Evolutionary conservation across 495 filamentous ascomycete species (phyloP), one percentile per base, ranked within the genome.

Genomic region (Penicillium fimorum): DNA sequence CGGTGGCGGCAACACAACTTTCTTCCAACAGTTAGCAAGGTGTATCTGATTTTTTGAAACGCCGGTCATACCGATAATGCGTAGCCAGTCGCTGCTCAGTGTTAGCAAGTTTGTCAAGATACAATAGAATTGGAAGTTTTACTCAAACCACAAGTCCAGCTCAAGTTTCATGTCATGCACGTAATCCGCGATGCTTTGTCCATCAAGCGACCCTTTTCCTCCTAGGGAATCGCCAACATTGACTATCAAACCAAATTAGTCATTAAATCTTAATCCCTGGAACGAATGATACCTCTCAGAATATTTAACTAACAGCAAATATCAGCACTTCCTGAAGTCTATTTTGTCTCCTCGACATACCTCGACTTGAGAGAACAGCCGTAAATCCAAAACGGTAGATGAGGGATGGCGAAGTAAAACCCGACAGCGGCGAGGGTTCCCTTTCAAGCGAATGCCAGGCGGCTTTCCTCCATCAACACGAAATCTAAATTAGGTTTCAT

Each of bases 341-440:
- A 12, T 15, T 45, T 24, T 3, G 15, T 22, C 12, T 22, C 27
- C 12, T 13, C 3, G 11, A 47, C 55, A 50, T 60, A 82, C 74
- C 70, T 82, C 79, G 18, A 82, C 76, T 52, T 82, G 79, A 44
- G 79, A 76, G 30, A 79, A 72, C 5, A 82, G 46, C 25, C 79
- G 72, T n/a, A 82, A 60, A 63, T 82, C 79, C 29, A 80, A 58
- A 3, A 73, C 53, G 1, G 75, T 79, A 0, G 73, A 70, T 1
- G 69, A 67, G 0, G 73, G 68, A 59, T 80, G 76, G 17, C 65
- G 62, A 9, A 79, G 66, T 38, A 82, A 53, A 44, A 75, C 69
- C 29, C 79, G 65, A 50, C 76, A 76, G 44, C 75, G 62, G 40
- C 74, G 72, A 30, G 75, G 52, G 40, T 72, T 73, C 7, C 73